Conservation (phyloP, 768 basidiomycete genomes). For the Termitomyces sp. region DNA sequence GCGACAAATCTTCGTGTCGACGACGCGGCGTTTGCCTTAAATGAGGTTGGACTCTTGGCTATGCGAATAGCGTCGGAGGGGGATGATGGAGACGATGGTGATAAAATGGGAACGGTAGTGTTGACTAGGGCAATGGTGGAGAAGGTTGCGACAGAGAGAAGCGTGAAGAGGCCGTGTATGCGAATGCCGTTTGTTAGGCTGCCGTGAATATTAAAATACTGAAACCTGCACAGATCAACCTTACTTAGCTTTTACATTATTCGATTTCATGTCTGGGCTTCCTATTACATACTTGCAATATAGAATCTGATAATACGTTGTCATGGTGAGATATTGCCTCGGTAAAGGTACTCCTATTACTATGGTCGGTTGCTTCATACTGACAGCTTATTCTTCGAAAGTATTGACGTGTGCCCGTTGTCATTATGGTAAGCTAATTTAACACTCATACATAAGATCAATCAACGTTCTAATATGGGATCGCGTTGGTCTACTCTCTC, state of each 20-base stretch:
- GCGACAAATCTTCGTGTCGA: constrained; percentile 81
- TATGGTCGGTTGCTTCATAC: not conserved
- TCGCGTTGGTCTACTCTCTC: not conserved
- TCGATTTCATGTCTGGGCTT: not conserved
- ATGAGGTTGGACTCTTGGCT: constrained; percentile 75
- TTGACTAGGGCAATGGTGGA: constrained; percentile 38
- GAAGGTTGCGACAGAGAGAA: constrained; percentile 62
- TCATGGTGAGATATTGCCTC: not conserved
- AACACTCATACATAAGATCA: not conserved
- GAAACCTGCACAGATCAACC: not conserved
- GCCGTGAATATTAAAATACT: constrained; percentile 28
- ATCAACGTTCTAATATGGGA: not conserved
- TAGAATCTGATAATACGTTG: not conserved
- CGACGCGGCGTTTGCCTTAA: constrained; percentile 86
- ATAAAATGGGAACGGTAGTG: constrained; percentile 34
- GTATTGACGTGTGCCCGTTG: not conserved
- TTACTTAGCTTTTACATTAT: not conserved
- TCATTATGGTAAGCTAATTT: not conserved
- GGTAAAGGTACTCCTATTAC: not conserved
- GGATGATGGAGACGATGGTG: constrained; percentile 23
- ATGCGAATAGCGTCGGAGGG: constrained; percentile 33
- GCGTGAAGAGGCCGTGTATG: constrained; percentile 70
- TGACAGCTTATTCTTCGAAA: not conserved
- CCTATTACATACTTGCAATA: not conserved
- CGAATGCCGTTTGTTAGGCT: constrained; percentile 55